Evolutionary conservation across 2,329 filamentous ascomycete species (phyloP), one percentile per base, ranked within the genome.

Genomic region (Thermoascus crustaceus): DNA sequence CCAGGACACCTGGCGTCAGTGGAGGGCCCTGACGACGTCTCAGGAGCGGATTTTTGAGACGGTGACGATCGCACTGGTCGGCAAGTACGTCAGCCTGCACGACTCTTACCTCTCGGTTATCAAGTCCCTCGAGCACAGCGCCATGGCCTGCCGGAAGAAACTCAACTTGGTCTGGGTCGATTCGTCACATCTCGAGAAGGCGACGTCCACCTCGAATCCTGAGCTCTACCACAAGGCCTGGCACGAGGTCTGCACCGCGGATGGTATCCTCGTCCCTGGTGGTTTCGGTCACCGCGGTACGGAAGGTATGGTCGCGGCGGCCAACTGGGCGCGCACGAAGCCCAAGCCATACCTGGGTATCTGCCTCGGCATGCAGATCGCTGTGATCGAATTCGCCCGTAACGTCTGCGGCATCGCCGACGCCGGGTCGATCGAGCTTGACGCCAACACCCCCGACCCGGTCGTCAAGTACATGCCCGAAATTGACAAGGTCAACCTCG

Each of bases 391-490:
- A 60, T 82, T 76, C 47, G 85, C 86, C 1, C 77, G 85, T 24
- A 77, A 83, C 44, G 66, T 86, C 1, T 82, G 78, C 61, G 73
- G 73, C 17, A 68, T 85, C 42, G 56, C 60, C 2, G 59, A 64
- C 29, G 73, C 73, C 0, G 67, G 66, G 1, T 72, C 67, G 2
- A 66, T 66, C 39, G 73, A 77, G 43, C 69, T 76, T 42, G 60
- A 71, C 22, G 52, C 56, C 16, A 38, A 53, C 5, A 72, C 78
- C 7, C 64, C 75, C 27, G 69, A 85, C 53, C 75, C 73, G 14
- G 73, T 85, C 23, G 76, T 94, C 48, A 75, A 94, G 47, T 87
- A 81, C 63, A 94, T 94, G 87, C 87, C 86, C 2, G 86, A 94
- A 57, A 73, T 81, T 48, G 72, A 79, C 60, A 75, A 76, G 52